Conservation (phyloP, 257 asterid species). For the Voacanga thouarsii region DNA sequence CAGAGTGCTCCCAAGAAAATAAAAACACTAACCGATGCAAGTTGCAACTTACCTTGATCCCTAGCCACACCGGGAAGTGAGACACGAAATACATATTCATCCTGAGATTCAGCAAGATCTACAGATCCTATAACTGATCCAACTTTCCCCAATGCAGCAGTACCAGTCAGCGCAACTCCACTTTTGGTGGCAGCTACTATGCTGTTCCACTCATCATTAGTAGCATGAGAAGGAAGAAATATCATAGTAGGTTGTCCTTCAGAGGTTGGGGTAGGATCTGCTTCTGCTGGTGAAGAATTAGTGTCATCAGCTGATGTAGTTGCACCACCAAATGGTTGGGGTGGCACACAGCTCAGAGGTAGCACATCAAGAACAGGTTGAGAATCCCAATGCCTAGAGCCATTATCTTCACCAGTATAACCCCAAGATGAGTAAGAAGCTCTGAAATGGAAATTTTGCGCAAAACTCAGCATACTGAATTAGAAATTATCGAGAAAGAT, state of each 20-base stretch:
- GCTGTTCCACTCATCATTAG: slow-evolving; percentile 39
- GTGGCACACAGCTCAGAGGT: slow-evolving; percentile 39
- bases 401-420: slow-evolving; percentile 26
- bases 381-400: slow-evolving; percentile 22
- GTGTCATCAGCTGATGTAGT: slow-evolving; percentile 10
- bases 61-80: slow-evolving; percentile 48
- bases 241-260: slow-evolving; percentile 36
- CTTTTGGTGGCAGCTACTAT: slow-evolving; percentile 27
- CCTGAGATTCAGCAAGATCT: slow-evolving; percentile 40
- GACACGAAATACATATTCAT: slow-evolving; percentile 41
- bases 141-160: slow-evolving; percentile 38
- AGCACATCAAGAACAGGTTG: slow-evolving; percentile 29
- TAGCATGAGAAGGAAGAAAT: slow-evolving; percentile 30
- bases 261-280: slow-evolving; percentile 3
- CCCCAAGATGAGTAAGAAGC: slow-evolving; percentile 26
- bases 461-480: not conserved
- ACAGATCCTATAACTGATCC: slow-evolving; percentile 44
- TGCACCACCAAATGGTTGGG: slow-evolving; percentile 13
- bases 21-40: not conserved
- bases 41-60: slow-evolving; percentile 36
- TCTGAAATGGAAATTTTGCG: slow-evolving; percentile 18
- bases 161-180: slow-evolving; percentile 41
- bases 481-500: not conserved
- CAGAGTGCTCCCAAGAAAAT: not conserved
- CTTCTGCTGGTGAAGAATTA: slow-evolving; percentile 15